Percentiles rank a stretch among this genome's conserved stretches.
These are phyloP conservation scores for Phytophthora pisi DNA, from an alignment of 352 stramenopile genomes.

Conservation along the genomic window DNA sequence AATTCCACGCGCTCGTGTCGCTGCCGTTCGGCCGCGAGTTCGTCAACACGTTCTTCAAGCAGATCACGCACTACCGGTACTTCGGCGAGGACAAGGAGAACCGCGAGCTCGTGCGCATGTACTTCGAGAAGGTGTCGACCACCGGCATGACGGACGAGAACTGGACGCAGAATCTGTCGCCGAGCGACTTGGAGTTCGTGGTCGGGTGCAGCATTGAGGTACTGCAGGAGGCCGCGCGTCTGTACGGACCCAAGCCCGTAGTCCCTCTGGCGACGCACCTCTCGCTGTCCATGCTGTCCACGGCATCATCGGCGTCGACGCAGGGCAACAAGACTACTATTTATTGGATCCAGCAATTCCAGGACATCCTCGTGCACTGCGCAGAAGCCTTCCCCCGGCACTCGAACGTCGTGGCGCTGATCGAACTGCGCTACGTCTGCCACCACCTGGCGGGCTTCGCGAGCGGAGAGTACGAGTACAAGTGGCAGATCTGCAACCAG, in stretches of 20 bases:
- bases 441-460: constrained; percentile 78
- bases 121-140: constrained; percentile 84
- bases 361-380: constrained; percentile 70
- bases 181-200: constrained; percentile 55
- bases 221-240: constrained; percentile 69
- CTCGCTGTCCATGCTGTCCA: constrained; percentile 44
- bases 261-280: constrained; percentile 38
- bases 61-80: constrained; percentile 70
- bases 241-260: constrained; percentile 67
- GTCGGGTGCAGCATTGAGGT: constrained; percentile 73
- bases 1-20: constrained; percentile 73
- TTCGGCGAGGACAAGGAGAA: constrained; percentile 80
- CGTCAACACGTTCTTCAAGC: constrained; percentile 73
- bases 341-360: constrained; percentile 87
- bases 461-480: constrained; percentile 61
- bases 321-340: constrained; percentile 56
- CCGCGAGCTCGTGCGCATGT: constrained; percentile 70
- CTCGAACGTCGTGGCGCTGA: constrained; percentile 64
- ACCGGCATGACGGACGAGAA: constrained; percentile 68
- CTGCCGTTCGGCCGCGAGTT: constrained; percentile 70
- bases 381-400: constrained; percentile 73
- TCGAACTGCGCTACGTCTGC: constrained; percentile 84
- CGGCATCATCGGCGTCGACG: constrained; percentile 46
- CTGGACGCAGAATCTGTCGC: constrained; percentile 50
- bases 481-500: constrained; percentile 81